A percentile compares a stretch with the other conserved stretches of the same genome.
phyloP scores from a whole-genome alignment of 208 protist genomes.

The Naegleria fowleri region DNA sequence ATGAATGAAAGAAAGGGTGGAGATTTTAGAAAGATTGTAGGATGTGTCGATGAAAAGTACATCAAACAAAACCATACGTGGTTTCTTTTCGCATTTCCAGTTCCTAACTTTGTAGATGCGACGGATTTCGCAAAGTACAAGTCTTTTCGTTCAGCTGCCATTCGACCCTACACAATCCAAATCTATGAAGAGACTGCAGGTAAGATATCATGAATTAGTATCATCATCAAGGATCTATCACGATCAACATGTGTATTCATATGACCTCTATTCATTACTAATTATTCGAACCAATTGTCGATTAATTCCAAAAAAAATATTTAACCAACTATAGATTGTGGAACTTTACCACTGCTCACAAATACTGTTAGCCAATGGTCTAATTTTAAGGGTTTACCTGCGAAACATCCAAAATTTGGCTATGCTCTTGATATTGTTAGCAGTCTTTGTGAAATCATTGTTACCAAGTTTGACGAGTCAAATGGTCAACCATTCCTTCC shows the following conservation, averaged over 20 bases:
- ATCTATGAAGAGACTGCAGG: not conserved
- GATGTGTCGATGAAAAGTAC: not conserved
- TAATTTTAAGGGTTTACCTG: too few species aligned
- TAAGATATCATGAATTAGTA: too few species aligned
- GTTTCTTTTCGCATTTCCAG: not conserved
- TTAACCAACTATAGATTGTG: too few species aligned
- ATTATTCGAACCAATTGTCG: too few species aligned
- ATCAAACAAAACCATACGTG: not conserved
- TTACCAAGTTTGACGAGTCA: not conserved
- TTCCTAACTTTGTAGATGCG: not conserved
- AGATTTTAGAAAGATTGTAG: not conserved
- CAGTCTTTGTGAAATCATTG: not conserved
- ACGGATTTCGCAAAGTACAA: not conserved
- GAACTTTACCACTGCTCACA: too few species aligned
- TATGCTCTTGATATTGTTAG: not conserved
- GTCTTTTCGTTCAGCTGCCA: not conserved
- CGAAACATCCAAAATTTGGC: not conserved
- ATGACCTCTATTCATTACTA: too few species aligned
- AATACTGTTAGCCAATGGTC: too few species aligned
- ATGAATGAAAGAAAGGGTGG: not conserved
- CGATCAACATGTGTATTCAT: too few species aligned
- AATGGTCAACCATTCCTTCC: not conserved
- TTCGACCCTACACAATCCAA: not conserved
- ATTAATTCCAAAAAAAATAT: too few species aligned
- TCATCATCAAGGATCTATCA: too few species aligned